phyloP scores from a whole-genome alignment of 2,329 filamentous ascomycete species.

The Penicillium italicum region DNA sequence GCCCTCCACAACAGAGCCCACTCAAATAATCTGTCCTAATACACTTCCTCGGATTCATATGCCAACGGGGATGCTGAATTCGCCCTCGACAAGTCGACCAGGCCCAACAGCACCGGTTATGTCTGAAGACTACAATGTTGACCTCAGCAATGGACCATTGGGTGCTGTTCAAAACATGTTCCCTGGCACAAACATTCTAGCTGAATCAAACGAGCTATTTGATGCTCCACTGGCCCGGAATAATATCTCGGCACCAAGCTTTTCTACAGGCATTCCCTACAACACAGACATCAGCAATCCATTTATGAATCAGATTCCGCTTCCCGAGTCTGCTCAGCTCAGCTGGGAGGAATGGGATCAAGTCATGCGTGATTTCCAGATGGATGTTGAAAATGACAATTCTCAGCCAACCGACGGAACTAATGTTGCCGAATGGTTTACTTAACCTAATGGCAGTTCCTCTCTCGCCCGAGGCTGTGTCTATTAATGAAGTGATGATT shows the following conservation, averaged over 20 bases:
- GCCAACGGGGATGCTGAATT: conserved; percentile 3
- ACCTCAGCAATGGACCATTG: conserved; percentile 26
- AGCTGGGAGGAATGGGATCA: conserved; percentile 38
- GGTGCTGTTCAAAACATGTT: conserved; percentile 29
- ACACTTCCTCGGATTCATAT: conserved; percentile 23
- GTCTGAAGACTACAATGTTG: conserved; percentile 19
- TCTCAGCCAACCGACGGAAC: conserved; percentile 13
- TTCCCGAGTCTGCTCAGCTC: conserved; percentile 18
- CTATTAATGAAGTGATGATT: conserved; percentile 12
- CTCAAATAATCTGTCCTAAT: conserved; percentile 10
- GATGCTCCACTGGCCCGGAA: conserved; percentile 13
- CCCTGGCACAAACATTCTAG: conserved; percentile 26
- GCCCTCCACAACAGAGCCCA: conserved; percentile 1
- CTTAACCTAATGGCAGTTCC: conserved; percentile 12
- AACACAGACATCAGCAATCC: conserved; percentile 11
- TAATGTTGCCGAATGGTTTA: conserved; percentile 31
- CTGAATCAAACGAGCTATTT: conserved; percentile 9
- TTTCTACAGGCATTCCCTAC: conserved; percentile 12
- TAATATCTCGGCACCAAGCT: conserved; percentile 3
- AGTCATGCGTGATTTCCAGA: conserved; percentile 40
- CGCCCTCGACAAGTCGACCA: conserved; percentile 2
- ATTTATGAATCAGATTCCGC: conserved; percentile 16
- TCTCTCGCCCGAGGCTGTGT: background rate
- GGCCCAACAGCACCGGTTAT: background rate
- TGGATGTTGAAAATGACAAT: conserved; percentile 32